phyloP scores from a whole-genome alignment of 73 alveolate species.

The Tetrahymena borealis region DNA sequence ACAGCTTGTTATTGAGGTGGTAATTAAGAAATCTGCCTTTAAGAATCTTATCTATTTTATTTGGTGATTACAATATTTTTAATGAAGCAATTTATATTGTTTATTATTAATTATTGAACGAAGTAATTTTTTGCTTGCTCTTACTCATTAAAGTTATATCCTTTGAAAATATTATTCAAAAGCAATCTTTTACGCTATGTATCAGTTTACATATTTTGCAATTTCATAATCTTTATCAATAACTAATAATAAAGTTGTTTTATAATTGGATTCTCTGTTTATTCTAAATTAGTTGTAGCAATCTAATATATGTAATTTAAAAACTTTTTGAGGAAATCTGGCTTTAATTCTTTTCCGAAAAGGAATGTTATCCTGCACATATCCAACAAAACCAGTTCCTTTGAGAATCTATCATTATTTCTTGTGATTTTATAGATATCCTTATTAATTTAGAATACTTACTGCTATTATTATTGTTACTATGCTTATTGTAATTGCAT shows the following conservation, averaged over 20 bases:
- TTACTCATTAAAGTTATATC: background rate
- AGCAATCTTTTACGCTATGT: background rate
- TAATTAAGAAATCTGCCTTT: background rate
- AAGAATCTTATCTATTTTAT: background rate
- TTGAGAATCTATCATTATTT: background rate
- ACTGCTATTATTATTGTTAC: background rate
- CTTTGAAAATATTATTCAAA: background rate
- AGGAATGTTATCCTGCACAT: background rate
- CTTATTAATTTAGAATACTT: background rate
- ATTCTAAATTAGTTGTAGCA: background rate
- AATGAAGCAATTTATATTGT: background rate
- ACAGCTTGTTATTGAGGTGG: background rate
- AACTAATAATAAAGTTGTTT: background rate
- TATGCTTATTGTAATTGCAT: background rate
- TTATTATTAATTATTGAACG: background rate
- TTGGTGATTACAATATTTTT: background rate
- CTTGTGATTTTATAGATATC: background rate
- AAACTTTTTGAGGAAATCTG: background rate
- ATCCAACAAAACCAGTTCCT: background rate
- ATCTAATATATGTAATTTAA: background rate
- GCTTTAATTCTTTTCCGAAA: background rate
- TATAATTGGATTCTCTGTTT: background rate
- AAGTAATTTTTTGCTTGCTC: background rate
- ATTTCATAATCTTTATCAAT: background rate
- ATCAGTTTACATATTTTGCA: background rate